phyloP scores from a whole-genome alignment of 225 moss, liverwort and hornwort species.

The Polytrichum commune region DNA sequence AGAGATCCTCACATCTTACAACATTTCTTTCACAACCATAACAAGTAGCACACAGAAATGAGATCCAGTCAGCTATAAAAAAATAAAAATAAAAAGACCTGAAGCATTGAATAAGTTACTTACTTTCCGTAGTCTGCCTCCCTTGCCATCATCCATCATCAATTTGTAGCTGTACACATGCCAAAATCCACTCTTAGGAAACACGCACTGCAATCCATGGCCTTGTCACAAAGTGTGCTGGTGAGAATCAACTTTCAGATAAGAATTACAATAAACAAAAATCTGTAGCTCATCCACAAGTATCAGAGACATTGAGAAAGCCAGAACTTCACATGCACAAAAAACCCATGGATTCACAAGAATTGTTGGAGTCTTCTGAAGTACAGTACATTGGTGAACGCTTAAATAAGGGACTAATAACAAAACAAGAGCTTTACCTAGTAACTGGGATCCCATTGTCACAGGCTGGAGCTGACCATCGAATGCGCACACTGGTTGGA shows the following conservation, averaged over 20 bases:
- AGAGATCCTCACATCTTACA: not conserved
- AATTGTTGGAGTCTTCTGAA: too few relatives aligned
- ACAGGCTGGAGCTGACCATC: slow-evolving; percentile 36
- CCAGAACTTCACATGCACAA: too few relatives aligned
- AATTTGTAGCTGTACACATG: slow-evolving; percentile 43
- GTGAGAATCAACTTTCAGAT: too few relatives aligned
- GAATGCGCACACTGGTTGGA: slow-evolving; percentile 30
- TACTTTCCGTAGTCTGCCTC: slow-evolving; percentile 25
- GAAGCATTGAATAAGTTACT: not conserved
- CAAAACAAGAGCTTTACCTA: slow-evolving; percentile 17
- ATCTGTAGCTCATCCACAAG: too few relatives aligned
- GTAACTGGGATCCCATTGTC: slow-evolving; percentile 43
- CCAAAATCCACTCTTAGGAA: not conserved
- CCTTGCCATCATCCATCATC: slow-evolving; percentile 43
- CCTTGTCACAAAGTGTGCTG: too few relatives aligned
- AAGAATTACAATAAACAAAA: too few relatives aligned
- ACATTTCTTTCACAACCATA: not conserved
- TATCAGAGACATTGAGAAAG: too few relatives aligned
- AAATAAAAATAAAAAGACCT: not conserved
- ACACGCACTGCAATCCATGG: too few relatives aligned
- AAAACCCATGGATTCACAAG: too few relatives aligned
- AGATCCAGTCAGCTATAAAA: not conserved
- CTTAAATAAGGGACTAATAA: too few relatives aligned
- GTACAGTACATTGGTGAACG: too few relatives aligned
- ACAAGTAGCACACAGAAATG: not conserved